Evolutionary conservation across 1,284 basidiomycete species (phyloP).

Genomic region (Trichosporon sp.): DNA sequence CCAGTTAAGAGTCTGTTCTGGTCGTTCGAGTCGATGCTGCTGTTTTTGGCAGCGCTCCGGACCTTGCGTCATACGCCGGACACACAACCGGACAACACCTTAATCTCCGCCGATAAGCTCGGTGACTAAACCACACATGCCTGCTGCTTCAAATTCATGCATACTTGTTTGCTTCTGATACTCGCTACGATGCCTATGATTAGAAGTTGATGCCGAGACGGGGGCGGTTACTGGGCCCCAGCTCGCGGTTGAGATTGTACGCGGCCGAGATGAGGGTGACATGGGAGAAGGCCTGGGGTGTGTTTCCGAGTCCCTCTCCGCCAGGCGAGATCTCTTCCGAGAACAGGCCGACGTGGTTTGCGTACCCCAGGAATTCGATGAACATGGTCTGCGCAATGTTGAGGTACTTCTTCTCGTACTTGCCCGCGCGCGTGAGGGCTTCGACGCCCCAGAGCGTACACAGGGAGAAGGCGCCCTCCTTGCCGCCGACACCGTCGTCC

Average conservation of each 20-base stretch:
- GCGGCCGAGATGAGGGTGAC: constrained; percentile 56
- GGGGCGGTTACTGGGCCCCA: constrained; percentile 26
- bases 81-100: not conserved
- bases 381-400: constrained; percentile 48
- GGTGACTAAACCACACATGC: not conserved
- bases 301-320: constrained; percentile 57
- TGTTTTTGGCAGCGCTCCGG: not conserved
- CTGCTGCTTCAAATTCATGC: not conserved
- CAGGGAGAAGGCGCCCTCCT: constrained; percentile 69
- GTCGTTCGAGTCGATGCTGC: no score
- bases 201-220: not conserved
- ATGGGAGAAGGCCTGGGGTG: constrained; percentile 56
- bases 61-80: not conserved
- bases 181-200: not conserved
- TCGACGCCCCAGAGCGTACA: constrained; percentile 70
- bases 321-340: constrained; percentile 64
- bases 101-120: not conserved
- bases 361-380: constrained; percentile 62
- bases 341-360: constrained; percentile 82
- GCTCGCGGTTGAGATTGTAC: constrained; percentile 56
- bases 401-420: constrained; percentile 69
- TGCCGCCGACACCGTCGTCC: constrained; percentile 88
- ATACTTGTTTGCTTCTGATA: not conserved
- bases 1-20: no score
- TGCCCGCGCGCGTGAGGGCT: constrained; percentile 79